Evolutionary conservation across 83 land plant species (phyloP).

Genomic region (Thuja plicata): DNA sequence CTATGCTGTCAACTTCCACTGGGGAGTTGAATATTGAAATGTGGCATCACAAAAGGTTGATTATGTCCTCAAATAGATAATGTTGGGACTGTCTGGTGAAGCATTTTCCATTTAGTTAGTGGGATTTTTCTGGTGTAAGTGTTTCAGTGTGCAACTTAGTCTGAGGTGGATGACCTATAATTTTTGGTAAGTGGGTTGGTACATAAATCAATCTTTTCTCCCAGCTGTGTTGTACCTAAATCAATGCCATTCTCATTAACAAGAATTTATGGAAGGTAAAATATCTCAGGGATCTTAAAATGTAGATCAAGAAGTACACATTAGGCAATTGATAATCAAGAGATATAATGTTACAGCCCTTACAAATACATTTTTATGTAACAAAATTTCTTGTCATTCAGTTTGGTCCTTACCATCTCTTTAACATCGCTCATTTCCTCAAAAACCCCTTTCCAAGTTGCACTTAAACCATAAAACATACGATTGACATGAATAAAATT

Average conservation of each 20-base stretch:
- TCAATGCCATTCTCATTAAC: conserved; percentile 70
- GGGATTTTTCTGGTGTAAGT: not conserved
- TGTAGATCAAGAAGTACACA: conserved; percentile 8
- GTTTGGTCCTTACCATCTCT: no score
- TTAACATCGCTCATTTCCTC: conserved; percentile 99
- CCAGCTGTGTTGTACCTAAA: conserved; percentile 82
- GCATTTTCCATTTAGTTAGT: not conserved
- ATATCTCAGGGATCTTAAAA: conserved; percentile 89
- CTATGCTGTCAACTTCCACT: not conserved
- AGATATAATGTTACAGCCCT: not conserved
- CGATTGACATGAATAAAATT: conserved; percentile 95
- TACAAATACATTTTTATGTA: no score
- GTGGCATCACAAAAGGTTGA: not conserved
- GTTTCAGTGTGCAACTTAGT: not conserved
- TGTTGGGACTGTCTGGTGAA: not conserved
- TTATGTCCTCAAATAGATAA: not conserved
- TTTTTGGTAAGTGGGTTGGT: no score
- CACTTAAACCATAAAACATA: conserved; percentile 85
- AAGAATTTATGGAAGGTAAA: conserved; percentile 89
- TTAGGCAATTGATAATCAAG: not conserved
- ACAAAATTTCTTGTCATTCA: no score
- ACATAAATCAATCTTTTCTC: conserved; percentile 53
- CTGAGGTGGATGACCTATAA: not conserved
- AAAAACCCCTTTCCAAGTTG: conserved; percentile 95
- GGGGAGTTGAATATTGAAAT: not conserved